Conservation (phyloP, 345 rosid species). For the Lepidium aucheri region DNA sequence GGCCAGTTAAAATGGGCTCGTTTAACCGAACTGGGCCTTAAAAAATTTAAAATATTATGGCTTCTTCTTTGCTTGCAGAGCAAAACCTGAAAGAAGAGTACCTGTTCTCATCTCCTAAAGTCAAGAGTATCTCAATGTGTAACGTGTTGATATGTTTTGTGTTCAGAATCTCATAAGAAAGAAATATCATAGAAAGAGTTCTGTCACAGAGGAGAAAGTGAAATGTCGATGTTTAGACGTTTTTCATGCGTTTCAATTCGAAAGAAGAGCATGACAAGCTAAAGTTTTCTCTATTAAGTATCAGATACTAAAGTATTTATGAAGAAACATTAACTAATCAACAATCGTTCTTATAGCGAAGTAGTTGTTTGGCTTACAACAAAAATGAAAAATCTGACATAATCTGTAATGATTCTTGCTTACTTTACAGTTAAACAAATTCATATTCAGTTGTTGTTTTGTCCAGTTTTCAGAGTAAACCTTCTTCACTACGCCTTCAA, state of each 20-base stretch:
- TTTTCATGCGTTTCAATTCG: slow-evolving; percentile 81
- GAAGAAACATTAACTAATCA: background rate
- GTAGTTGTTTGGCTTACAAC: background rate
- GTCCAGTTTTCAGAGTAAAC: slow-evolving; percentile 13
- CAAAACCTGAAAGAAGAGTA: too few species aligned
- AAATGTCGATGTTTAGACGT: slow-evolving; percentile 70
- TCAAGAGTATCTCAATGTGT: too few species aligned
- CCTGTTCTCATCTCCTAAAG: too few species aligned
- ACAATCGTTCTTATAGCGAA: background rate
- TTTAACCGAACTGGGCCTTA: too few species aligned
- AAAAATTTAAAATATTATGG: too few species aligned
- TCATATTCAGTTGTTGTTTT: background rate
- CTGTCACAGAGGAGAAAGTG: too few species aligned
- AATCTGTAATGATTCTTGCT: background rate
- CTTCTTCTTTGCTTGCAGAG: too few species aligned
- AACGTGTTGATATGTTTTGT: too few species aligned
- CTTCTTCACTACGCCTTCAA: slow-evolving; percentile 73
- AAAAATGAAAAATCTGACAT: background rate
- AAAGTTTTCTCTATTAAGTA: background rate
- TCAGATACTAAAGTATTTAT: background rate
- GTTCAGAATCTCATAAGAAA: too few species aligned
- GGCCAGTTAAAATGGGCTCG: too few species aligned
- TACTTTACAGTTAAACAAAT: background rate
- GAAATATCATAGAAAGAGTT: too few species aligned
- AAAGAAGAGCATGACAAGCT: slow-evolving; percentile 87